Evolutionary conservation across 352 stramenopile species (phyloP), one percentile per base, ranked within the genome.

Genomic region (Pythium apleroticum): DNA sequence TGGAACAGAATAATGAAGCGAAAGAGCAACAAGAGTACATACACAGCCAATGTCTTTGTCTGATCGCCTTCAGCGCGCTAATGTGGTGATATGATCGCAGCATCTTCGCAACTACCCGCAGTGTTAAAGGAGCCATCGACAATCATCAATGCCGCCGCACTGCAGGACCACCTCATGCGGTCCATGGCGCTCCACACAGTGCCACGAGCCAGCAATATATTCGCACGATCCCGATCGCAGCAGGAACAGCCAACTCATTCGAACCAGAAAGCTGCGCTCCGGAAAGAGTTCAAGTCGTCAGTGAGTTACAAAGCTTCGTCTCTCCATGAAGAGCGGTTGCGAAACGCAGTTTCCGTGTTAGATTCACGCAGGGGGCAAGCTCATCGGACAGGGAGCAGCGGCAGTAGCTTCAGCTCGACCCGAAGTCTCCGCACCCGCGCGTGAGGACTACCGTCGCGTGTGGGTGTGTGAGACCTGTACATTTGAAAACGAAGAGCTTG

Each of bases 381-480:
- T 50, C 52, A 58, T 46, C n/a, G 52, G 25, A 12, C 17, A 3
- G 14, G 12, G 4, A 5, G 2, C 48, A 4, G 14, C 28, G 43
- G 10, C 27, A 57, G 28, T 19, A 27, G 27, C 50, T 19, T 37
- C 54, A 39, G 52, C 10, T 39, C 35, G 7, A 31, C 22, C 17
- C 22, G 25, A 24, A 12, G 39, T 48, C 15, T 24, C 14, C 17
- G 19, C 50, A 49, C 19, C 5, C 1, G 25, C n/a, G 24, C 19
- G 22, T n/a, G 17, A 56, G 4, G 74, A 73, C 17, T 90, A 90
- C 59, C 78, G 75, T 19, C 71, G 70, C 19, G 76, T 93, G 2
- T 96, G 88, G 88, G 66, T 92, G 4, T 96, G 88, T 33, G 84
- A 93, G 39, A 71, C 66, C 1, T 96, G 88, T 54, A 95, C 88